Evolutionary conservation across 2,329 filamentous ascomycete genomes (phyloP).

Genomic region (Pseudogymnoascus sp.): DNA sequence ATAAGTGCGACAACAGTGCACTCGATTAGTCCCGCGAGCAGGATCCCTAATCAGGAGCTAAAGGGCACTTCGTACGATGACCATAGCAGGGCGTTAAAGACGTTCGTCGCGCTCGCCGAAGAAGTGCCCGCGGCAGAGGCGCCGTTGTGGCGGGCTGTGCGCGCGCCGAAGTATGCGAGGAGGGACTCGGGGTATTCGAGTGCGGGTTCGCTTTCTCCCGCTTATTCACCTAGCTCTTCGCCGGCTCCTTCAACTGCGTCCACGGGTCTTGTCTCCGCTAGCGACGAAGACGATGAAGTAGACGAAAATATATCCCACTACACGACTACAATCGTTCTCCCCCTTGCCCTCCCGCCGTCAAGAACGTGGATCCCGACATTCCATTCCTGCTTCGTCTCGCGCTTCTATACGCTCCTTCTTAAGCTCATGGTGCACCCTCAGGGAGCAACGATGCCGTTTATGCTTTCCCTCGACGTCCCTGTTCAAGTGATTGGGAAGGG

Average conservation of each 20-base stretch:
- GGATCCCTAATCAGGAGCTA: not conserved
- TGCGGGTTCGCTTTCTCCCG: not conserved
- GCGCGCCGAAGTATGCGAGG: constrained; percentile 19
- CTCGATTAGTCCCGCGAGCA: not conserved
- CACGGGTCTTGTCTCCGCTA: not conserved
- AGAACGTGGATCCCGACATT: constrained; percentile 61
- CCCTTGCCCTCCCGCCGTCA: constrained; percentile 48
- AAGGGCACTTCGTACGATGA: not conserved
- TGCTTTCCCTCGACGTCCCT: not conserved
- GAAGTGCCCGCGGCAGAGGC: not conserved
- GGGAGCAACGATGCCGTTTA: not conserved
- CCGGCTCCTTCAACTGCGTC: not conserved
- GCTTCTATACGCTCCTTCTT: constrained; percentile 53
- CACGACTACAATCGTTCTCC: constrained; percentile 52
- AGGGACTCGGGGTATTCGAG: constrained; percentile 24
- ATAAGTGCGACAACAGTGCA: not conserved
- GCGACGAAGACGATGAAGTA: not conserved
- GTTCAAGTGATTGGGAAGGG: not conserved
- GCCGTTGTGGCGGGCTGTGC: not conserved
- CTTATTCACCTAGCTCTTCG: not conserved
- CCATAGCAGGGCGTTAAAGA: not conserved
- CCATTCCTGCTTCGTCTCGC: constrained; percentile 58
- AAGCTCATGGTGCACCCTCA: constrained; percentile 15
- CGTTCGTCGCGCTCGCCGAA: not conserved
- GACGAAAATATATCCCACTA: constrained; percentile 33